Base-by-base conservation (phyloP, 768 basidiomycete genomes). In the Mycena kentingensis region DNA sequence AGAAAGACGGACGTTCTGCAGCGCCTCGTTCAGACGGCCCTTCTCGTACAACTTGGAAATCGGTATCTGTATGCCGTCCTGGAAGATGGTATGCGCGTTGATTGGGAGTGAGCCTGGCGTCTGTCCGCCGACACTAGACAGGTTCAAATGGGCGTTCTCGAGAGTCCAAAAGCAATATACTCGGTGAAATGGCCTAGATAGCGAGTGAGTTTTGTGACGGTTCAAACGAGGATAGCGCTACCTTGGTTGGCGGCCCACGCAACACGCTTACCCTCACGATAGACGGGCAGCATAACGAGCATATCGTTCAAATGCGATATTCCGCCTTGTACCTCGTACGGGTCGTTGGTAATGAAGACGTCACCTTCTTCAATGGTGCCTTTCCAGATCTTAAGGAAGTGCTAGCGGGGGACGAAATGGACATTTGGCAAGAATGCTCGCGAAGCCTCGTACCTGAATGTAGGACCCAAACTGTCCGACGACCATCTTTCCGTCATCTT, bases 271-370 rank as follows among this genome's bases (percentile, higher is more conserved):
- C 65, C 62, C 5, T 63, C 45, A 49, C 58, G 52, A 49, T 65
- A 64, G 29, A 68, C 62, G 5, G 67, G 67, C 6, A 55, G 60
- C 36, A 68, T 53, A 28, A 66, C 65, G 32, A 68, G 61, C 49
- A 68, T 65, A 49, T 68, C 67, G 42, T 68, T 68, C 28, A 68
- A 50, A 51, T 68, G 67, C 7, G 66, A 67, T 19, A 68, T 68
- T 5, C 65, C 66, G 24, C 60, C 63, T 51, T 62, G 48, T 8
- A 61, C 62, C 19, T 61, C 60, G 38, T 65, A 67, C 21, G 65
- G 66, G 44, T 68, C 67, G n/a, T 68, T 68, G 15, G 66, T 67
- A 19, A 68, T 39, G 47, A 66, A 68, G 5, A 29, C 34, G 35
- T 64, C 55, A 34, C 67, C 67, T 55, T 67, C 66, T 38, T 67